Percentiles rank a stretch among this genome's conserved stretches.
These are phyloP conservation scores for Diutina rugosa DNA, from an alignment of 1,139 yeast species.

Conservation along the genomic window DNA sequence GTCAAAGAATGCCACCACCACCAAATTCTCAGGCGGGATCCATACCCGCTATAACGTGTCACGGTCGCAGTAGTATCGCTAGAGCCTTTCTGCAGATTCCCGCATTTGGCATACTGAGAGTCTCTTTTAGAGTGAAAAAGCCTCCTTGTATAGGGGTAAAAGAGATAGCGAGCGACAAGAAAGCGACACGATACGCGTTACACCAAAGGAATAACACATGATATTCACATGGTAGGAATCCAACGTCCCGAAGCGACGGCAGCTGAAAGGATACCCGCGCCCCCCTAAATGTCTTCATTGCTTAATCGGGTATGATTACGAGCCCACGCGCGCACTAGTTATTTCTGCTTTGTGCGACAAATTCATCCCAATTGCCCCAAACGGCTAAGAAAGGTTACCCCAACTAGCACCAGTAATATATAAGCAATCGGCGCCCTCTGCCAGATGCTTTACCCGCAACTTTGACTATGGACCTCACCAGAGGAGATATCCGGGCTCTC, in stretches of 20 bases:
- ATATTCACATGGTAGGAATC: too few relatives aligned
- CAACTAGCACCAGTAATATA: background rate
- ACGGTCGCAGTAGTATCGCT: too few relatives aligned
- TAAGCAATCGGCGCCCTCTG: background rate
- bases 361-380: background rate
- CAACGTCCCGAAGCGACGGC: too few relatives aligned
- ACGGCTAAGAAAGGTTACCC: background rate
- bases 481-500: slow-evolving; percentile 1
- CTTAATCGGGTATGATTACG: background rate
- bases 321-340: background rate
- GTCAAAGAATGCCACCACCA: too few relatives aligned
- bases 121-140: background rate
- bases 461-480: background rate
- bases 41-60: too few relatives aligned
- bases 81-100: background rate
- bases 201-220: too few relatives aligned
- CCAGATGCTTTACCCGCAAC: background rate
- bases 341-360: background rate
- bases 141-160: background rate
- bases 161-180: background rate
- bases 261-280: too few relatives aligned
- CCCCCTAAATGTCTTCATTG: background rate
- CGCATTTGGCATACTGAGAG: background rate
- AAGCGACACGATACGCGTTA: background rate
- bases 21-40: too few relatives aligned